Base-by-base conservation (phyloP, 2,329 filamentous ascomycete species). In the Cercospora sp. region DNA sequence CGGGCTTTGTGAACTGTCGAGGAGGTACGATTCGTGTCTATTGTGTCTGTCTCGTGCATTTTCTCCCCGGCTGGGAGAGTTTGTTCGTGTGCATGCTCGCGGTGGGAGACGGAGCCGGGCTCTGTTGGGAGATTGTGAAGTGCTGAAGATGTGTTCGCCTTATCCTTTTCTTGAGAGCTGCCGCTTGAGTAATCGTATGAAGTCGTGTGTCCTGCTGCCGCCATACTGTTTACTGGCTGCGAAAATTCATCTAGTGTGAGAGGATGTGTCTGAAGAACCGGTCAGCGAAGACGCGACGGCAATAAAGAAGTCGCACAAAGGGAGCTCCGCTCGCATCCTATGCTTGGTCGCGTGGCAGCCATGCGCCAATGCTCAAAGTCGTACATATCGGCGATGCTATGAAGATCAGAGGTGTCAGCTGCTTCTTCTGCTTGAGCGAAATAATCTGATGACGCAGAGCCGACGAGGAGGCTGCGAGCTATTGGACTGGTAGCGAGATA, bases 31-130 rank as follows among this genome's bases (percentile, higher is more conserved):
- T 65, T 51, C 8, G 60, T 23, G 55, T 67, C 61, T n/a, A 64
- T 55, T 12, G 39, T 67, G 30, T 45, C 57, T 9, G 39, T 42
- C 9, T 61, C 42, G 20, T 60, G 61, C 26, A 61, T 59, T 48
- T 51, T 67, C 61, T 67, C 60, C 42, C 66, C 66, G 9, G 39
- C 20, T n/a, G 66, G 66, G 3, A 67, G 62, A 8, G 61, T 61
- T n/a, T 64, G 51, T 12, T 67, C 55, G 36, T 67, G 61, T 18
- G 61, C 60, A 31, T 67, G 23, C 42, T 67, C 66, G 20, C 36
- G 66, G 13, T 67, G 61, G 3, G 61, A 53, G 39, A 48, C 57
- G 16, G 55, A 42, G 30, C 55, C 61, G 1, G 55, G 33, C 3
- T 60, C 26, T 23, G 57, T 61, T 20, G 61, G 39, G 1, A 64